These are phyloP conservation scores for Lanzia echinophila DNA, from an alignment of 2,329 filamentous ascomycete species.

Conservation along the genomic window DNA sequence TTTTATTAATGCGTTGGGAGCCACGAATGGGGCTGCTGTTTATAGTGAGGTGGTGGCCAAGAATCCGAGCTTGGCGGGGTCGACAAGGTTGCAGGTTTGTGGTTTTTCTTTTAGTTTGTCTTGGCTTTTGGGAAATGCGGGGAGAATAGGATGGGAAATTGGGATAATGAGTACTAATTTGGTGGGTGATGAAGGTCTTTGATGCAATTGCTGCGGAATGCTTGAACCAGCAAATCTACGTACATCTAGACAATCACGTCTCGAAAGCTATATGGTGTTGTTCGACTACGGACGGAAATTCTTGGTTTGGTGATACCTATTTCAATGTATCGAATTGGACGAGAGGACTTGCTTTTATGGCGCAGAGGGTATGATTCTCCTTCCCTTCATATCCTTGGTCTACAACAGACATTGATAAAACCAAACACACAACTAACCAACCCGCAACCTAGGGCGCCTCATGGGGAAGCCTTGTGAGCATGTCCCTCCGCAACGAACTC, in stretches of 20 bases:
- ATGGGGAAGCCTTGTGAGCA: constrained; percentile 18
- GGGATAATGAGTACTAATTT: background rate
- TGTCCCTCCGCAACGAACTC: constrained; percentile 36
- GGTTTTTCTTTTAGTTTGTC: background rate
- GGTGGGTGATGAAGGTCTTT: constrained; percentile 39
- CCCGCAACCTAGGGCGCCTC: background rate
- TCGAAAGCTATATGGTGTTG: constrained; percentile 55
- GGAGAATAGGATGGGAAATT: background rate
- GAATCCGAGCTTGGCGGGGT: constrained; percentile 50
- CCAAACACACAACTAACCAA: background rate
- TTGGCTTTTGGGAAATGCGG: background rate
- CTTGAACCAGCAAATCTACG: constrained; percentile 46
- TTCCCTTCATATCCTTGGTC: too few relatives aligned
- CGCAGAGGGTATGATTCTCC: constrained; percentile 41
- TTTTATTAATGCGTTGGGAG: constrained; percentile 41
- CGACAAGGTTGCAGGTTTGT: constrained; percentile 43
- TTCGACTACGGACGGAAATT: constrained; percentile 46
- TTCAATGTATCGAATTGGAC: constrained; percentile 55
- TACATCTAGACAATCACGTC: constrained; percentile 57
- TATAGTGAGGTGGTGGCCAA: constrained; percentile 46
- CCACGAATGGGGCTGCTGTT: constrained; percentile 45
- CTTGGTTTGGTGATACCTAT: constrained; percentile 55
- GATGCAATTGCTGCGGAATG: constrained; percentile 56
- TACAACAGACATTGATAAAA: too few relatives aligned
- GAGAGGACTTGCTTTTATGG: constrained; percentile 54